These are phyloP conservation scores for Pythium myriotylum DNA, from an alignment of 352 stramenopile species.

Conservation along the genomic window DNA sequence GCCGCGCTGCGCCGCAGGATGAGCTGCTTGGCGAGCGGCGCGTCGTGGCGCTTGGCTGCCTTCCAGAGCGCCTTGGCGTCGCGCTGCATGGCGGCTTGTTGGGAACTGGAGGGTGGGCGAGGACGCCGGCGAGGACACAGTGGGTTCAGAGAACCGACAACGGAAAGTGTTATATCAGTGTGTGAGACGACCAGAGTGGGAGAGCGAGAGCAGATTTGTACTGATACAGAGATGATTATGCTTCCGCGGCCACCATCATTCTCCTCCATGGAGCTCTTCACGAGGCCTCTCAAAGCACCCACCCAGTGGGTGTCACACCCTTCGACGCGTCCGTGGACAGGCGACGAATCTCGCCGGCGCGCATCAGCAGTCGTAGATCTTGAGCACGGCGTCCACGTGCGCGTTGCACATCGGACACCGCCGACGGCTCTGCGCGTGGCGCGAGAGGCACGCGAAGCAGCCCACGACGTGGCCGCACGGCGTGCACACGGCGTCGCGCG, in stretches of 20 bases:
- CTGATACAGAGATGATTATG: slow-evolving; percentile 11
- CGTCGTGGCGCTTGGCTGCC: slow-evolving; percentile 27
- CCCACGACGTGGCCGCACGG: slow-evolving; percentile 65
- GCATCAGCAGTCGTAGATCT: slow-evolving; percentile 39
- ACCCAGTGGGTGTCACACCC: too few species aligned
- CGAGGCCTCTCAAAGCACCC: too few species aligned
- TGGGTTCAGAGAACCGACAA: not conserved
- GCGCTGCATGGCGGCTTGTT: slow-evolving; percentile 2
- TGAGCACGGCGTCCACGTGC: slow-evolving; percentile 40
- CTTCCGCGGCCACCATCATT: not conserved
- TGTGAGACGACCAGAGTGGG: not conserved
- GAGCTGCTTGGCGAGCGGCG: slow-evolving; percentile 18
- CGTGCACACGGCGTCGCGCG: slow-evolving; percentile 57
- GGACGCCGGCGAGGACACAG: not conserved
- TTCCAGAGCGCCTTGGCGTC: slow-evolving; percentile 28
- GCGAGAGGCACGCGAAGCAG: slow-evolving; percentile 49
- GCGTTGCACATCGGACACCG: slow-evolving; percentile 51
- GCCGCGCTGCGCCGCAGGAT: slow-evolving; percentile 11
- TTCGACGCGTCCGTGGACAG: too few species aligned
- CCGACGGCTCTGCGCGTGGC: slow-evolving; percentile 29
- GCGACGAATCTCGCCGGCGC: too few species aligned
- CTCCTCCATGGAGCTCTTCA: not conserved
- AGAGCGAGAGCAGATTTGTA: not conserved
- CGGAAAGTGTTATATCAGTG: not conserved
- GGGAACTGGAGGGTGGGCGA: not conserved